phyloP scores from a whole-genome alignment of 805 yeast genomes.

The Pichia californica region DNA sequence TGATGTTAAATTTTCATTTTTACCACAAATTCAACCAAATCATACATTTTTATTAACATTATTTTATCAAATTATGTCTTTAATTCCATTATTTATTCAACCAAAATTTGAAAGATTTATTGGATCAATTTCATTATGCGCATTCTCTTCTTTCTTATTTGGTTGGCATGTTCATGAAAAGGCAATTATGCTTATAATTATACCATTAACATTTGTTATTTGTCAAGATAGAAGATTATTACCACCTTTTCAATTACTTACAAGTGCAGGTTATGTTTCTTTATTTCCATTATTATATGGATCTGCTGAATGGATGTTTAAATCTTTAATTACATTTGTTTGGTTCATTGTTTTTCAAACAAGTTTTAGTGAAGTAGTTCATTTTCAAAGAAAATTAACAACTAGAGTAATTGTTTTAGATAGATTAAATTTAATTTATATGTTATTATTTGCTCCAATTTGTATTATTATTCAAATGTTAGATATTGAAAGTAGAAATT shows the following conservation, averaged over 20 bases:
- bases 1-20: conserved; percentile 72
- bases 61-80: conserved; percentile 76
- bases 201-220: conserved; percentile 79
- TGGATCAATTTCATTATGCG: conserved; percentile 84
- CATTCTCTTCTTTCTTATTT: conserved; percentile 82
- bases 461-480: conserved; percentile 39
- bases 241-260: conserved; percentile 62
- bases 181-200: conserved; percentile 82
- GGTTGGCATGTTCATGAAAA: conserved; percentile 99
- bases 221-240: conserved; percentile 65
- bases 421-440: conserved; percentile 59
- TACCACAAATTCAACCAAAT: conserved; percentile 76
- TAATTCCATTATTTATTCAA: conserved; percentile 60
- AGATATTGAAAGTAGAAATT: conserved; percentile 51
- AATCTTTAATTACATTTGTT: conserved; percentile 66
- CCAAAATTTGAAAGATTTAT: conserved; percentile 76
- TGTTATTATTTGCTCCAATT: conserved; percentile 61
- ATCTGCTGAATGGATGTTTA: conserved; percentile 72
- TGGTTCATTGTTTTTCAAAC: conserved; percentile 79
- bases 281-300: conserved; percentile 82
- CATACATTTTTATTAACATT: conserved; percentile 72
- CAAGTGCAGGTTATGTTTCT: conserved; percentile 78
- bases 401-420: conserved; percentile 60
- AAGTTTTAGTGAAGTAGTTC: conserved; percentile 64
- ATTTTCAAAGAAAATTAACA: conserved; percentile 32